Evolutionary conservation across 306 rosid genomes (phyloP).

Genomic region (Cotoneaster glaucophyllus): DNA sequence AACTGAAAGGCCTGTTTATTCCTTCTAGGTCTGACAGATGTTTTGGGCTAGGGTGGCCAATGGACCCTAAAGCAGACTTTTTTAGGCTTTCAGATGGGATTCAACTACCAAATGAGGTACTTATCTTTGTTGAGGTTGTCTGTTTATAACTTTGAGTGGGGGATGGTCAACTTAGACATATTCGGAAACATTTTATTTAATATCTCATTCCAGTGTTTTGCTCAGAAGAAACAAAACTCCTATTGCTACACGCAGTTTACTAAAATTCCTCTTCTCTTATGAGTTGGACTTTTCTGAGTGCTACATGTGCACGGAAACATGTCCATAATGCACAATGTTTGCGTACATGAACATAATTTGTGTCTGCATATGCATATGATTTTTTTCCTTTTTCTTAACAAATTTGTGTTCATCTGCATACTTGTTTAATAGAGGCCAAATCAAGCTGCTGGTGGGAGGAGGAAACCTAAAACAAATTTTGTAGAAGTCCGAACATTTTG

Average conservation of each 20-base stretch:
- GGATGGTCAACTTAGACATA: background rate
- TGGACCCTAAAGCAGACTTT: conserved; percentile 61
- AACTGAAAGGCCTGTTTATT: conserved; percentile 14
- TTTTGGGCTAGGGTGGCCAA: conserved; percentile 77
- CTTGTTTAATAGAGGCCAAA: conserved; percentile 47
- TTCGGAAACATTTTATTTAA: background rate
- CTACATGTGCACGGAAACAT: too few relatives aligned
- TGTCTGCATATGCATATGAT: background rate
- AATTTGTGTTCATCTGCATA: conserved; percentile 10
- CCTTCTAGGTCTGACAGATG: conserved; percentile 70
- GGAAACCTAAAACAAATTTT: conserved; percentile 89
- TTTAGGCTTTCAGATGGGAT: conserved; percentile 62
- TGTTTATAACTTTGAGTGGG: background rate
- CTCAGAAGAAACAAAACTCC: background rate
- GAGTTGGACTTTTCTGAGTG: conserved; percentile 2
- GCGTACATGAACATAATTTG: background rate
- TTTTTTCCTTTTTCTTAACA: background rate
- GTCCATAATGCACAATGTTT: background rate
- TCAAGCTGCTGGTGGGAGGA: conserved; percentile 48
- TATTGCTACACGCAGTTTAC: background rate
- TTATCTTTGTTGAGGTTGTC: conserved; percentile 8
- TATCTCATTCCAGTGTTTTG: background rate
- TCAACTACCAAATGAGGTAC: conserved; percentile 46
- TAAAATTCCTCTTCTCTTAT: background rate
- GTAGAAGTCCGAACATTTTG: conserved; percentile 91